These are phyloP conservation scores for Stagonosporopsis chrysanthemi DNA, from an alignment of 2,329 filamentous ascomycete species.

Conservation along the genomic window DNA sequence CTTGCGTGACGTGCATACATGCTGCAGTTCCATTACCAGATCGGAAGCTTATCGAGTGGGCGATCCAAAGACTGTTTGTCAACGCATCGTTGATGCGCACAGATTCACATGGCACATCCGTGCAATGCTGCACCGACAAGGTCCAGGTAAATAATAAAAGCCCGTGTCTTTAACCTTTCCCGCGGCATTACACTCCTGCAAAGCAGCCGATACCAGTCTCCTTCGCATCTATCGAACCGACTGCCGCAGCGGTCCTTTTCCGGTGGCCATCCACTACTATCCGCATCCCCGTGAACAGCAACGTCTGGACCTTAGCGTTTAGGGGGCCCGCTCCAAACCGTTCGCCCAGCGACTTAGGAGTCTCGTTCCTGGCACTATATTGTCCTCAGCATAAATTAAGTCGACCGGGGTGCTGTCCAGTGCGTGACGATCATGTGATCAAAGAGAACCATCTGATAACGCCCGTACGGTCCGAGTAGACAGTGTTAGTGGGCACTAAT, in stretches of 20 bases:
- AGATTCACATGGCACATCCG: background rate
- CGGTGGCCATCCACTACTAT: conserved; percentile 1
- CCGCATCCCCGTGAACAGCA: conserved; percentile 12
- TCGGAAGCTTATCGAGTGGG: conserved; percentile 14
- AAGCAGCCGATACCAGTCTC: background rate
- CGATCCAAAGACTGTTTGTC: background rate
- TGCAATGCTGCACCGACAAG: background rate
- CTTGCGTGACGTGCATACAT: conserved; percentile 15
- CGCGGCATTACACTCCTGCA: background rate
- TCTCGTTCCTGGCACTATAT: background rate
- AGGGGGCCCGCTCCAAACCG: background rate
- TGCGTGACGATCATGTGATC: background rate
- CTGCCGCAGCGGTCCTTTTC: conserved; percentile 11
- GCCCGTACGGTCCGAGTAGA: conserved; percentile 11
- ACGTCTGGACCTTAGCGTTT: conserved; percentile 8
- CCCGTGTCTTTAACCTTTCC: background rate
- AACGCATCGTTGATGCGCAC: background rate
- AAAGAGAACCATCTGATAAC: background rate
- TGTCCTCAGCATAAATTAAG: background rate
- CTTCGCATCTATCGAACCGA: conserved; percentile 3
- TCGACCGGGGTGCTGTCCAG: background rate
- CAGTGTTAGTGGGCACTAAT: conserved; percentile 9
- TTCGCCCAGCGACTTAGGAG: conserved; percentile 5
- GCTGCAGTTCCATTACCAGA: conserved; percentile 1
- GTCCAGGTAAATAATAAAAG: background rate